These are phyloP conservation scores for Russula foetens DNA, from an alignment of 768 basidiomycete species.

Conservation along the genomic window DNA sequence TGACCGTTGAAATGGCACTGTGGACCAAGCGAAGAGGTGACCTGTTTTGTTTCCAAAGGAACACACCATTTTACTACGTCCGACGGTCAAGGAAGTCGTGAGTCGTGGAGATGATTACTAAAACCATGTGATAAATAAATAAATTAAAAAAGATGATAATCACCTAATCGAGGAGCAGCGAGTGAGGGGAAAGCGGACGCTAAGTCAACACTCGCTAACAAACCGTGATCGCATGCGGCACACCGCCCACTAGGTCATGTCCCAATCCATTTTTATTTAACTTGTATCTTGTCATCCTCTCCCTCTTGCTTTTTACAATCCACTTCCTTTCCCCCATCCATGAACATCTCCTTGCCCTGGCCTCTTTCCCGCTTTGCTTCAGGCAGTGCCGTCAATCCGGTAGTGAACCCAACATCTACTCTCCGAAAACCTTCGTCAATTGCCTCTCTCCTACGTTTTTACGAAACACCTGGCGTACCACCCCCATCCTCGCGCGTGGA, in stretches of 20 bases:
- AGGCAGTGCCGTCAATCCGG: background rate
- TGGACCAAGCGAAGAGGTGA: background rate
- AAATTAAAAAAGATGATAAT: background rate
- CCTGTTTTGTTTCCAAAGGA: constrained; percentile 40
- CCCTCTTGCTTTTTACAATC: background rate
- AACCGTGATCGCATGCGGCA: background rate
- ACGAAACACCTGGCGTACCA: constrained; percentile 56
- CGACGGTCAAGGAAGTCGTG: constrained; percentile 78
- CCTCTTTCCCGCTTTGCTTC: constrained; percentile 21
- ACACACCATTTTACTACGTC: constrained; percentile 78
- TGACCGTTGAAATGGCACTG: constrained; percentile 3
- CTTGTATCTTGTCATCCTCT: background rate
- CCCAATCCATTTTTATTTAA: background rate
- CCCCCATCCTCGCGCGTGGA: constrained; percentile 72
- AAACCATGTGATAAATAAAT: constrained; percentile 4
- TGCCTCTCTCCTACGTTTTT: constrained; percentile 31
- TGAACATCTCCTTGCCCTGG: constrained; percentile 21
- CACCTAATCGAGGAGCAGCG: background rate
- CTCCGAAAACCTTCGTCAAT: constrained; percentile 6
- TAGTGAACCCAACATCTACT: background rate
- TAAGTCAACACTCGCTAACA: background rate
- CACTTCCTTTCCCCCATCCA: background rate
- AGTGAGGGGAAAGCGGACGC: background rate
- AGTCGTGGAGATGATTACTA: constrained; percentile 81
- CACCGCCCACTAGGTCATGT: background rate